phyloP scores from a whole-genome alignment of 2,329 filamentous ascomycete species.

The Fusarium dimerum region DNA sequence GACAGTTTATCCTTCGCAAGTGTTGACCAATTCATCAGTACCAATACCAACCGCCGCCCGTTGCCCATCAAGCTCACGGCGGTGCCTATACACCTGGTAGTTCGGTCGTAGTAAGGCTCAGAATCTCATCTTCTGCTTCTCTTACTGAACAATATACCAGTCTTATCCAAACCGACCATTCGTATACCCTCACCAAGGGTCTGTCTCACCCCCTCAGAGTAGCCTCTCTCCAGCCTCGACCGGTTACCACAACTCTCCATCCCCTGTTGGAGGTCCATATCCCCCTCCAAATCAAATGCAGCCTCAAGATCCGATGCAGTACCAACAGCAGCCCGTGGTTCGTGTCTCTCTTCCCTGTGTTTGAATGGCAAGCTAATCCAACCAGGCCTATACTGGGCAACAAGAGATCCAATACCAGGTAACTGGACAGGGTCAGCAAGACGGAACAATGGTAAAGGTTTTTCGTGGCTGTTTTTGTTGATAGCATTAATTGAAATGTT shows the following conservation, averaged over 20 bases:
- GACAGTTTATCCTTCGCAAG: background rate
- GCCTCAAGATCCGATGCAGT: constrained; percentile 21
- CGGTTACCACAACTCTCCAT: constrained; percentile 14
- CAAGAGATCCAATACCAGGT: constrained; percentile 25
- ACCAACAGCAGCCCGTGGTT: constrained; percentile 23
- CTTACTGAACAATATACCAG: constrained; percentile 10
- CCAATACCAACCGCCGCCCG: constrained; percentile 10
- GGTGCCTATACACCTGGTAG: constrained; percentile 28
- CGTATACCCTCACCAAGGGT: constrained; percentile 17
- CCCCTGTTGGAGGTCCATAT: constrained; percentile 9
- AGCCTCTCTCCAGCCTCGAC: constrained; percentile 15
- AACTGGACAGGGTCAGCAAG: constrained; percentile 21
- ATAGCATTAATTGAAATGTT: constrained; percentile 26
- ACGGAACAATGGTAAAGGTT: constrained; percentile 30
- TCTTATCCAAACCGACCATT: constrained; percentile 27
- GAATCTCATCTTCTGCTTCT: background rate
- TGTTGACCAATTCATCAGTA: constrained; percentile 13
- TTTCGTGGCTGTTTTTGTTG: constrained; percentile 30
- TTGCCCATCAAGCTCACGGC: constrained; percentile 23
- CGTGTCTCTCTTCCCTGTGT: background rate
- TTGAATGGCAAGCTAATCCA: constrained; percentile 5
- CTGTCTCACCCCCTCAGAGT: constrained; percentile 22
- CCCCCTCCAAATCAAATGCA: constrained; percentile 11
- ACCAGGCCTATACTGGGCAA: constrained; percentile 19
- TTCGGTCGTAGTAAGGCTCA: constrained; percentile 19